Base-by-base conservation (phyloP, 2,329 filamentous ascomycete genomes). In the Thelonectria rubi region DNA sequence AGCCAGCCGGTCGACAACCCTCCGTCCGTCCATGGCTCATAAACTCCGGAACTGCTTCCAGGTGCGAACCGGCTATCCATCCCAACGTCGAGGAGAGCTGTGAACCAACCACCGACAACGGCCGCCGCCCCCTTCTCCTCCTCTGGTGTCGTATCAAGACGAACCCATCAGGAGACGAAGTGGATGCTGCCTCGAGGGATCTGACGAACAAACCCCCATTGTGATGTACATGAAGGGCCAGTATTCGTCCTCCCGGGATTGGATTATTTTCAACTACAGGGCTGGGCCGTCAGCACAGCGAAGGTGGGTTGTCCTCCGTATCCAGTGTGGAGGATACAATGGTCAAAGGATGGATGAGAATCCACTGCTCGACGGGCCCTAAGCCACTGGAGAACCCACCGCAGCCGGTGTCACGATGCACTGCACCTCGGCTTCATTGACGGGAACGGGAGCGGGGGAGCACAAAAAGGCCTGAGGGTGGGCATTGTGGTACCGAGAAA, bases 371-470 rank as follows among this genome's bases (percentile, higher is more conserved):
- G 46, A 42, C 46, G 26, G 39, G 30, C 53, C 50, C 59, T 60
- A 63, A 61, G 47, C 55, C 53, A 62, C 61, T 62, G 55, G 68
- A 46, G 34, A 69, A 69, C 65, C 65, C 61, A 66, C 60, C 46
- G 54, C 32, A 59, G 32, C 55, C 60, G 21, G 66, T 70, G 57
- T 51, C 58, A 65, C 68, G 54, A 53, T 56, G 53, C 54, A 60
- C 64, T 55, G 54, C 50, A 69, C 67, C 45, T 68, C 54, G 57
- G 66, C 64, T 63, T 67, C 62, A 59, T 53, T 37, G 62, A 49
- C 46, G 32, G 46, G 46, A 39, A 43, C 45, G 45, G 45, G 45
- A 47, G 45, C 45, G 39, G 55, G 54, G 46, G 55, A 45, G 54
- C 34, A 56, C 55, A 51, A 24, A 51, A 24, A 30, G 24, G 30